Evolutionary conservation across 2,329 filamentous ascomycete genomes (phyloP).

Genomic region (Anthostomella pinea): DNA sequence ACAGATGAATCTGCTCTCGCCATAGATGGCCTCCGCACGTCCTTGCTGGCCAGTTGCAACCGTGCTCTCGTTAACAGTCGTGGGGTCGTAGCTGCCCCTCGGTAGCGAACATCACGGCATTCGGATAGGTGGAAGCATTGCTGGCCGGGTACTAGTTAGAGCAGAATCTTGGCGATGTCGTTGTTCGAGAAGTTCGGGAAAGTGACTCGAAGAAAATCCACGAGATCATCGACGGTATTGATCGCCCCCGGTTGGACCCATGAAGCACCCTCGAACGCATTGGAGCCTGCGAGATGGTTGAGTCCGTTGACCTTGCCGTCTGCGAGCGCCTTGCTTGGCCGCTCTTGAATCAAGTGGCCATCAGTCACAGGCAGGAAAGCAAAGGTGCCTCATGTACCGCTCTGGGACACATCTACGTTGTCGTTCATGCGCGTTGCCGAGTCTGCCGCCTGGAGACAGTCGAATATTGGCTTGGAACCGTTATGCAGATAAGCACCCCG

Average conservation of each 20-base stretch:
- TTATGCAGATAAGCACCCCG: no score
- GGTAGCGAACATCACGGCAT: no score
- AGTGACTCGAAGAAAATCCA: constrained; percentile 35
- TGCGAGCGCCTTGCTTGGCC: constrained; percentile 30
- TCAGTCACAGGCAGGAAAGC: constrained; percentile 37
- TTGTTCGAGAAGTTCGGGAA: constrained; percentile 40
- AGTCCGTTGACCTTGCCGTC: constrained; percentile 30
- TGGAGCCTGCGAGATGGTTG: constrained; percentile 33
- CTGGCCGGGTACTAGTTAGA: no score
- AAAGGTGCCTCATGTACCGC: constrained; percentile 14
- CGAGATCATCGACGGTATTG: constrained; percentile 35
- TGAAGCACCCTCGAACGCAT: constrained; percentile 50
- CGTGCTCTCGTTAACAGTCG: background rate
- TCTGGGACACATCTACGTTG: background rate
- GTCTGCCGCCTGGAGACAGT: constrained; percentile 28
- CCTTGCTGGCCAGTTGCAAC: background rate
- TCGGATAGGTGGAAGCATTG: no score
- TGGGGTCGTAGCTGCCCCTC: no score
- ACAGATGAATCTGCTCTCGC: no score
- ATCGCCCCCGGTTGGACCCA: constrained; percentile 44
- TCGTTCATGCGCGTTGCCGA: constrained; percentile 16
- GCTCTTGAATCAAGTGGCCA: constrained; percentile 28
- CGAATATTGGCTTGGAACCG: constrained; percentile 22
- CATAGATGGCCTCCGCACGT: background rate
- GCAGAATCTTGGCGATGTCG: constrained; percentile 31